phyloP scores from a whole-genome alignment of 2,329 filamentous ascomycete species.

The Cladosporium oxysporum region DNA sequence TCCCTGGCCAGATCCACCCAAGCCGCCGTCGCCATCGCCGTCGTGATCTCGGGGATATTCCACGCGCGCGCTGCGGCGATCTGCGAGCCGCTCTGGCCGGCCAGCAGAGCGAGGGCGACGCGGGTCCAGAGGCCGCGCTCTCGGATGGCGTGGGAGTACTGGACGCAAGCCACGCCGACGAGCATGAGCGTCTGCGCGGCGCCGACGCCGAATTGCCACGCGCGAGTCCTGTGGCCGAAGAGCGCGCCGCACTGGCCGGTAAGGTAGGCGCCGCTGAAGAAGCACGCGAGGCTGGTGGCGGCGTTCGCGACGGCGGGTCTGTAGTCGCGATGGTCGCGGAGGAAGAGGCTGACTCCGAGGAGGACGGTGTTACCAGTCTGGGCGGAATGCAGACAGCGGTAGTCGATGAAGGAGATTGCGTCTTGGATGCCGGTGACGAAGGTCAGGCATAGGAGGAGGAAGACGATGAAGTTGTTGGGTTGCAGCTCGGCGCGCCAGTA shows the following conservation, averaged over 20 bases:
- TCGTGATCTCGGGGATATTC: conserved; percentile 62
- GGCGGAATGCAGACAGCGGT: conserved; percentile 64
- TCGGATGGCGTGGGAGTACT: background rate
- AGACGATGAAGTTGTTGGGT: conserved; percentile 28
- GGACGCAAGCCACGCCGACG: conserved; percentile 48
- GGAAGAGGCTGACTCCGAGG: conserved; percentile 51
- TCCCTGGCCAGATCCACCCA: conserved; percentile 64
- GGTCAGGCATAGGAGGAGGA: conserved; percentile 42
- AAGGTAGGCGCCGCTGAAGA: conserved; percentile 56
- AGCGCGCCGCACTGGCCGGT: conserved; percentile 60
- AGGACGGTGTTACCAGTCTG: conserved; percentile 67
- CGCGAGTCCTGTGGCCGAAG: conserved; percentile 49
- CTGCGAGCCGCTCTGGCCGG: conserved; percentile 59
- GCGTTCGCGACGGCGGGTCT: conserved; percentile 47
- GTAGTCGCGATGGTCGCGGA: conserved; percentile 35
- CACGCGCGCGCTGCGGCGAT: conserved; percentile 59
- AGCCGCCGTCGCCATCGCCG: conserved; percentile 65
- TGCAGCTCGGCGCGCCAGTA: background rate
- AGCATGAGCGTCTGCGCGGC: conserved; percentile 57
- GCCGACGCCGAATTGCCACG: conserved; percentile 58
- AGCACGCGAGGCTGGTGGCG: conserved; percentile 56
- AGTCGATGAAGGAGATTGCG: conserved; percentile 62
- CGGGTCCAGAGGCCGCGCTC: background rate
- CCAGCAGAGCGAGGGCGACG: conserved; percentile 51
- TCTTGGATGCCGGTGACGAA: conserved; percentile 51